phyloP scores from a whole-genome alignment of 2,329 filamentous ascomycete species.

The Huntiella moniliformis region DNA sequence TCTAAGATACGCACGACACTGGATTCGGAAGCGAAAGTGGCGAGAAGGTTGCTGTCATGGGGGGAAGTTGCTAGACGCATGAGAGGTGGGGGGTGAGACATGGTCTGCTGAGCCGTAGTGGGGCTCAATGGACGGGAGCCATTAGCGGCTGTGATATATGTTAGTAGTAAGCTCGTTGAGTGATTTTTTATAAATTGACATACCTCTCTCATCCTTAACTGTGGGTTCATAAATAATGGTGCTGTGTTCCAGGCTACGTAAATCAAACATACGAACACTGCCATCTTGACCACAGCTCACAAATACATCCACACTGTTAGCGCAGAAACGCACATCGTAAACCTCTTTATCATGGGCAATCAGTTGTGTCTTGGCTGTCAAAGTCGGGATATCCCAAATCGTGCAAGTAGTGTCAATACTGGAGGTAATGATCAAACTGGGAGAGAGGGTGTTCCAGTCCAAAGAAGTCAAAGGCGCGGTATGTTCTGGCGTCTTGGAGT shows the following conservation, averaged over 20 bases:
- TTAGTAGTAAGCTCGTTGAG: constrained; percentile 1
- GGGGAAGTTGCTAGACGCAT: constrained; percentile 75
- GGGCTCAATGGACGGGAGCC: constrained; percentile 47
- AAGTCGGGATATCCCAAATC: constrained; percentile 96
- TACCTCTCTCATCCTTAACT: constrained; percentile 62
- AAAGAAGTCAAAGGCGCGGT: constrained; percentile 90
- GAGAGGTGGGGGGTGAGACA: constrained; percentile 58
- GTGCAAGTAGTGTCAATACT: constrained; percentile 98
- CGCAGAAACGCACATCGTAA: constrained; percentile 95
- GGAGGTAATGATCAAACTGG: constrained; percentile 92
- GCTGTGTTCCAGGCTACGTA: constrained; percentile 88
- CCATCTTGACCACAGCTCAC: constrained; percentile 95
- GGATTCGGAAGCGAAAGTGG: constrained; percentile 92
- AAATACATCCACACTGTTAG: constrained; percentile 95
- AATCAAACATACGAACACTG: constrained; percentile 95
- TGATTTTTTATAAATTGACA: neutral
- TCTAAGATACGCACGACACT: constrained; percentile 87
- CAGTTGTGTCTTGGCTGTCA: constrained; percentile 93
- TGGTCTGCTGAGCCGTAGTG: constrained; percentile 57
- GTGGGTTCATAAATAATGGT: constrained; percentile 98
- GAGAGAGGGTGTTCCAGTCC: constrained; percentile 95
- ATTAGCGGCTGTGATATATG: constrained; percentile 26
- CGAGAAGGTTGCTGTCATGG: constrained; percentile 84
- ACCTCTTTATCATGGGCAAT: constrained; percentile 99
- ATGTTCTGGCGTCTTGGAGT: constrained; percentile 96